Percentiles rank a stretch among this genome's conserved stretches.
phyloP scores from a whole-genome alignment of 768 basidiomycete genomes.

The Pisolithus sp. region DNA sequence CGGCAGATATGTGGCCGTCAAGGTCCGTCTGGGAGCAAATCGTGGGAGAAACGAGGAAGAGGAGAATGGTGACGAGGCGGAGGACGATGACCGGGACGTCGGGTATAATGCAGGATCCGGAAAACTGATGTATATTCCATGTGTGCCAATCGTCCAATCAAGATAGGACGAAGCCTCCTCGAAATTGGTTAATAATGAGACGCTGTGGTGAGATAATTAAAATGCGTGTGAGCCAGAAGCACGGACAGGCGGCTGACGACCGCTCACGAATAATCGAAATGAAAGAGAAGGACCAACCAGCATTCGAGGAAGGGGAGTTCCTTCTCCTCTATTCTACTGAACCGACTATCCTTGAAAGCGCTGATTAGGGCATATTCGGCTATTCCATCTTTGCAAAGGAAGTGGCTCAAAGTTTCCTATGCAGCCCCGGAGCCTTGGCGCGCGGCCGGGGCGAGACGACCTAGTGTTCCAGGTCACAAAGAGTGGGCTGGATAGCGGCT shows the following conservation, averaged over 20 bases:
- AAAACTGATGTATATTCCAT: constrained; percentile 89
- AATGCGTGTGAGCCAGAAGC: neutral
- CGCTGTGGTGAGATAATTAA: constrained; percentile 37
- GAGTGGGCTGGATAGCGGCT: constrained; percentile 45
- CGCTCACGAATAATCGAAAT: neutral
- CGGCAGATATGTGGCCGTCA: constrained; percentile 89
- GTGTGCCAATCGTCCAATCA: constrained; percentile 88
- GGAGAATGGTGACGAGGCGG: constrained; percentile 64
- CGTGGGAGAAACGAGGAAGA: constrained; percentile 56
- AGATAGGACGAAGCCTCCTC: constrained; percentile 79
- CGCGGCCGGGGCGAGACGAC: constrained; percentile 50
- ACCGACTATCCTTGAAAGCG: constrained; percentile 84
- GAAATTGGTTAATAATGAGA: constrained; percentile 92
- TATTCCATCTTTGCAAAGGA: constrained; percentile 66
- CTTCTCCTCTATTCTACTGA: constrained; percentile 66
- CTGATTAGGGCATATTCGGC: constrained; percentile 89
- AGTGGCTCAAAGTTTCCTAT: constrained; percentile 89
- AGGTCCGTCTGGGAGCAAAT: constrained; percentile 48
- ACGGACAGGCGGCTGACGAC: neutral
- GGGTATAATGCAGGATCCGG: constrained; percentile 65
- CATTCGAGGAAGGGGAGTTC: constrained; percentile 84
- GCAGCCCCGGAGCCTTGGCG: constrained; percentile 76
- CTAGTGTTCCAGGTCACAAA: constrained; percentile 96
- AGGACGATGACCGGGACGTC: constrained; percentile 44
- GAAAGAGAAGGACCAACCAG: constrained; percentile 49